Percentiles rank a stretch among this genome's conserved stretches.
Conservation (phyloP, 768 basidiomycete genomes). For the Lentinula sp. region DNA sequence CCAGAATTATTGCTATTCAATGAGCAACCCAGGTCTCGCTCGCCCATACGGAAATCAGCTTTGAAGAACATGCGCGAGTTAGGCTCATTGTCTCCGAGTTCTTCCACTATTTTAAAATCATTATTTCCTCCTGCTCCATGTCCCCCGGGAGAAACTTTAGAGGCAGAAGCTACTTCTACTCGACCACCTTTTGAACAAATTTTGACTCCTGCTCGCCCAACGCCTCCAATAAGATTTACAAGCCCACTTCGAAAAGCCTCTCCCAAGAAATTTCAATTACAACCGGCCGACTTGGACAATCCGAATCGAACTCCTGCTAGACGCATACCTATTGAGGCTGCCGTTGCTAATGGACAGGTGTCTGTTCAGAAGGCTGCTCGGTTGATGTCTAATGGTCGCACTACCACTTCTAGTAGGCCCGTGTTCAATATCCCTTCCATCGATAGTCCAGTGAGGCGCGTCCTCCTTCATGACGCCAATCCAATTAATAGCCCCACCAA, state of each 20-base stretch:
- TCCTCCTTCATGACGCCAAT: constrained; percentile 29
- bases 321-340: constrained; percentile 52
- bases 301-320: constrained; percentile 54
- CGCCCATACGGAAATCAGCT: neutral
- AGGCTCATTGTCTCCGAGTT: constrained; percentile 56
- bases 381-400: constrained; percentile 17
- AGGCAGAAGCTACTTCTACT: constrained; percentile 1
- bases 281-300: constrained; percentile 25
- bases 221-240: constrained; percentile 18
- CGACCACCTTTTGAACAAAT: constrained; percentile 8
- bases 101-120: constrained; percentile 35
- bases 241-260: constrained; percentile 22
- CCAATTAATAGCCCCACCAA: constrained; percentile 23
- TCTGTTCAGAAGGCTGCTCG: constrained; percentile 42
- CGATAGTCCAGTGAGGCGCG: constrained; percentile 37
- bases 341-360: constrained; percentile 41
- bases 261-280: constrained; percentile 28
- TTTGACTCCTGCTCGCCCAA: neutral
- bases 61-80: constrained; percentile 32
- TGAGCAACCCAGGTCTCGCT: neutral
- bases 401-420: constrained; percentile 9
- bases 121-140: constrained; percentile 22
- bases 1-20: neutral
- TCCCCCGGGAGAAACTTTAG: constrained; percentile 9
- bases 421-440: constrained; percentile 24